phyloP scores from a whole-genome alignment of 1,284 basidiomycete genomes.

The Cystobasidium slooffiae region DNA sequence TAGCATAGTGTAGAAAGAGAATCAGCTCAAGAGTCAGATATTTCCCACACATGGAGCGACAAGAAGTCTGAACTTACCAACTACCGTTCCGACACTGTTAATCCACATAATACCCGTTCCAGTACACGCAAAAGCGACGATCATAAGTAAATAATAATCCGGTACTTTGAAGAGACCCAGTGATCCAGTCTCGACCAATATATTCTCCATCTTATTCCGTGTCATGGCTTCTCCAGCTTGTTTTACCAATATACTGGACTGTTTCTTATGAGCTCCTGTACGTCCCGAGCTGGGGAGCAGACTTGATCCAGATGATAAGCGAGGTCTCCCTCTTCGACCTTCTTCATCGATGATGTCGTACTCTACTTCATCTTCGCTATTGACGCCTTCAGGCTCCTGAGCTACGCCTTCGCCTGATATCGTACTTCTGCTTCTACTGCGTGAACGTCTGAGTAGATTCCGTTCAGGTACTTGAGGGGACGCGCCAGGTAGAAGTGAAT shows the following conservation, averaged over 20 bases:
- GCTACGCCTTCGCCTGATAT: neutral
- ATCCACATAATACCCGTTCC: conserved; percentile 44
- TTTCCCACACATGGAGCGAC: neutral
- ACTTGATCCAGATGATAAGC: neutral
- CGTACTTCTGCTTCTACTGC: conserved; percentile 9
- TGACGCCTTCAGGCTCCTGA: neutral
- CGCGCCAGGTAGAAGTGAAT: conserved; percentile 2
- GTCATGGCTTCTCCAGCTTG: conserved; percentile 7
- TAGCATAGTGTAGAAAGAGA: too few relatives aligned
- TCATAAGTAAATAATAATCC: conserved; percentile 40
- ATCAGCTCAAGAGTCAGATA: neutral
- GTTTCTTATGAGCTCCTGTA: neutral
- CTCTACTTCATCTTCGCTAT: neutral
- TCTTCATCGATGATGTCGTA: neutral
- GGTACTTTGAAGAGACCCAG: conserved; percentile 24
- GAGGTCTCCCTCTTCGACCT: neutral
- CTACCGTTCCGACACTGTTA: conserved; percentile 39
- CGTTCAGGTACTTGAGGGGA: neutral
- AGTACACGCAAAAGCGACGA: conserved; percentile 30
- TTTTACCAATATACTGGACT: conserved; percentile 20
- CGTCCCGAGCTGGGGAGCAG: neutral
- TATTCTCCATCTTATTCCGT: neutral
- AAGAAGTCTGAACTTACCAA: conserved; percentile 4
- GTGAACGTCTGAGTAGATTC: neutral
- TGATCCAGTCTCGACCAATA: conserved; percentile 17